Evolutionary conservation across 75 land plant genomes (phyloP), one percentile per base, ranked within the genome.

Genomic region (Pinus albicaulis): DNA sequence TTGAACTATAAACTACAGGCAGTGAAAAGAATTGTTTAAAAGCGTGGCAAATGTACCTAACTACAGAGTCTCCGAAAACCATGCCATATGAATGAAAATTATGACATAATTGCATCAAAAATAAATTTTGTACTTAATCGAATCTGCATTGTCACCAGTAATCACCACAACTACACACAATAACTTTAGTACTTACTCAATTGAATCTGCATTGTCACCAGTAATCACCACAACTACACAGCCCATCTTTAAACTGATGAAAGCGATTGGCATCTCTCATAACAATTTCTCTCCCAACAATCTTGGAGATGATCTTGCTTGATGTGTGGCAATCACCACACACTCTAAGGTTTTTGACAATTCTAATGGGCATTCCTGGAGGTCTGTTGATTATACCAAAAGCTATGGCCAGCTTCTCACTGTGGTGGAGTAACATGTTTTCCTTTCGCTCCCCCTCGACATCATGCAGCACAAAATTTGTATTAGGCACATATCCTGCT

Each of bases 341-440:
- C 8, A 81, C 55, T 8, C 84, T 55, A 44, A 73, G 44, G 48
- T 82, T 73, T 23, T 82, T 82, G 34, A 81, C 52, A 20, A 74
- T 56, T 22, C 68, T 57, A 81, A 82, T 48, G 22, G 76, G 55
- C 28, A 36, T 73, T 22, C 69, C 84, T 20, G 38, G n/a, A 11
- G 82, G 82, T 55, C 34, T 68, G 73, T 23, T 82, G 13, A 72
- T 60, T 36, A 82, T 76, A 34, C 84, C 84, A 59, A 70, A 82
- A 52, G 84, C 84, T 53, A 81, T 82, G 52, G 76, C 83, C 26
- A 82, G 36, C 78, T 70, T 82, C 41, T 82, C 83, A 28, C 83
- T 56, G 55, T 74, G 84, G 53, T 55, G 76, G 17, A 44, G 38
- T 19, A 80, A 24, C 28, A 44, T 57, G 22, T 57, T 60, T 17